Evolutionary conservation across 176 grass and related monocot species (phyloP).

Genomic region (Ananas comosus): DNA sequence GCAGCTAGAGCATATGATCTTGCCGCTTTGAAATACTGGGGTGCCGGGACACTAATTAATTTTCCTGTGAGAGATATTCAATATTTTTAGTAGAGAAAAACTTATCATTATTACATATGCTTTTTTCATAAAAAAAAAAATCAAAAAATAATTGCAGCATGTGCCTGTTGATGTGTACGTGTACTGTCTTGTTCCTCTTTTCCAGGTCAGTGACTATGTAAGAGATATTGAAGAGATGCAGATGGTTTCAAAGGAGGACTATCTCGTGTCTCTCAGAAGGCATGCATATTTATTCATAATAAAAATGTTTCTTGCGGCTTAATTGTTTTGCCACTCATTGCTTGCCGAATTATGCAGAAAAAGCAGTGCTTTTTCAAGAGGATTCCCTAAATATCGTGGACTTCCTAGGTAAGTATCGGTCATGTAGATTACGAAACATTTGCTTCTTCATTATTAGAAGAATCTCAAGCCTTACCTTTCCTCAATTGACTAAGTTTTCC

Average conservation of each 20-base stretch:
- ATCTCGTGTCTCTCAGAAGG: constrained; percentile 97
- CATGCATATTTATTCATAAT: constrained; percentile 31
- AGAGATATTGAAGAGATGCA: constrained; percentile 99
- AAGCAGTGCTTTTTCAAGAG: constrained; percentile 94
- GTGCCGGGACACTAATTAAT: constrained; percentile 96
- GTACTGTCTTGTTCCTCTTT: constrained; percentile 26
- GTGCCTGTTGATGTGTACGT: constrained; percentile 13
- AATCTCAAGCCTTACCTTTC: too few species aligned
- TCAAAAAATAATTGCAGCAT: not conserved
- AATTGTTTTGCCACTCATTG: constrained; percentile 34
- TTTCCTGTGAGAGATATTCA: constrained; percentile 68
- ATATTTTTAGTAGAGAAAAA: not conserved
- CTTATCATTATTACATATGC: not conserved
- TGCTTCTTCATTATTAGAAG: not conserved
- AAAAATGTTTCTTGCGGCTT: constrained; percentile 7
- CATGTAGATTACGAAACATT: not conserved
- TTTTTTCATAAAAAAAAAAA: not conserved
- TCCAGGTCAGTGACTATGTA: constrained; percentile 92
- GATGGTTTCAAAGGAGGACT: constrained; percentile 92
- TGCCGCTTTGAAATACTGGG: constrained; percentile 98
- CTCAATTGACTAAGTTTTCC: too few species aligned
- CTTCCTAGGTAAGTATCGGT: constrained; percentile 54
- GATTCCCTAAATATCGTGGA: constrained; percentile 89
- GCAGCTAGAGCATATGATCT: constrained; percentile 99
- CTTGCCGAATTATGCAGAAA: constrained; percentile 54